Conservation (phyloP, 371 early-diverging fungal species). For the Rhizomucor pusillus region DNA sequence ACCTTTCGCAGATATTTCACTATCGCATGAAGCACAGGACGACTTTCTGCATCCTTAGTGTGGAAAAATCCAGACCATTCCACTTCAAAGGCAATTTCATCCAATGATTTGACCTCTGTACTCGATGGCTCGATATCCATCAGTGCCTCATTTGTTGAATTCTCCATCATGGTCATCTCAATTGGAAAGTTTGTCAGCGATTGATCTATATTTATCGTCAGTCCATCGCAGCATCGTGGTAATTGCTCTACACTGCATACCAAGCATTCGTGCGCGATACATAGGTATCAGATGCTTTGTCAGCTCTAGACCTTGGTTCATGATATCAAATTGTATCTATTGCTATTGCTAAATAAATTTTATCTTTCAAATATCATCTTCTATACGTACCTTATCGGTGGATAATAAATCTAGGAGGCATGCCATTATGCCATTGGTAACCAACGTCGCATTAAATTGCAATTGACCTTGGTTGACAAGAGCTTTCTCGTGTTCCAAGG, state of each 20-base stretch:
- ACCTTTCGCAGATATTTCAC: constrained; percentile 6
- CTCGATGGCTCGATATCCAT: background rate
- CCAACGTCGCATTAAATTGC: background rate
- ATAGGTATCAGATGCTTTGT: background rate
- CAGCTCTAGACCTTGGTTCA: background rate
- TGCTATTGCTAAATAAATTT: background rate
- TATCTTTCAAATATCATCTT: background rate
- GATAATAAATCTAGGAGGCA: constrained; percentile 25
- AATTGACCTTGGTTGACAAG: constrained; percentile 4
- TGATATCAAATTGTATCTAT: background rate
- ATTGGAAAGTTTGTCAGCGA: constrained; percentile 1
- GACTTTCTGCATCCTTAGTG: background rate
- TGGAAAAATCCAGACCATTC: constrained; percentile 5
- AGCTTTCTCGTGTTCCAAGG: constrained; percentile 22
- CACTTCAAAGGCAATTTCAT: background rate
- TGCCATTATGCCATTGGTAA: constrained; percentile 36
- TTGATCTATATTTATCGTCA: background rate
- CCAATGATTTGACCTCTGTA: background rate
- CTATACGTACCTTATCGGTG: constrained; percentile 21
- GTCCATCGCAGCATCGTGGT: background rate
- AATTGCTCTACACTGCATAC: background rate
- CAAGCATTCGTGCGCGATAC: background rate
- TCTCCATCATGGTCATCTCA: background rate
- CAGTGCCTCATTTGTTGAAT: background rate
- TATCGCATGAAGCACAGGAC: constrained; percentile 5